Conservation (phyloP, 2,329 filamentous ascomycete species). For the Cordyceps cateniannulata region DNA sequence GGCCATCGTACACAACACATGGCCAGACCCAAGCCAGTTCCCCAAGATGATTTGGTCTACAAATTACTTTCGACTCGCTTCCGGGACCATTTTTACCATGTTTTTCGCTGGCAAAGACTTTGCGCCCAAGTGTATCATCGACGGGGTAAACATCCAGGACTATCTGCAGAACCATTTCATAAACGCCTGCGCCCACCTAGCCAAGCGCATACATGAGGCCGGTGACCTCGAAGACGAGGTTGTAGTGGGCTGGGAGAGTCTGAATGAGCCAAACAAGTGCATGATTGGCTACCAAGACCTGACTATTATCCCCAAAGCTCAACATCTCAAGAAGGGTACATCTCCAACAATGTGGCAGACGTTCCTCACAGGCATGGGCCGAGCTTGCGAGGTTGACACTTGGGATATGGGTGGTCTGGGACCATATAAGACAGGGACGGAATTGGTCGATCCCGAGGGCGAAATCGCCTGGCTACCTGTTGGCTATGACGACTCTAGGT, state of each 20-base stretch:
- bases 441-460: conserved; percentile 81
- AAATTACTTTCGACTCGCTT: conserved; percentile 84
- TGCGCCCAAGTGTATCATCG: conserved; percentile 90
- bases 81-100: conserved; percentile 85
- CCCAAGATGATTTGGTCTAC: conserved; percentile 99
- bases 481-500: conserved; percentile 79
- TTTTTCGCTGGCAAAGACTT: conserved; percentile 91
- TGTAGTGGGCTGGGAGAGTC: conserved; percentile 90
- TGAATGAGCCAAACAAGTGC: conserved; percentile 92
- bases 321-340: conserved; percentile 87
- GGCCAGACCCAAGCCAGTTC: conserved; percentile 74
- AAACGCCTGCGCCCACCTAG: conserved; percentile 71
- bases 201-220: conserved; percentile 78
- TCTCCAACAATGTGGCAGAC: conserved; percentile 92
- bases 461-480: conserved; percentile 75
- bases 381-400: conserved; percentile 80
- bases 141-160: conserved; percentile 93
- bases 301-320: conserved; percentile 72
- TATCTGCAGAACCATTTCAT: conserved; percentile 87
- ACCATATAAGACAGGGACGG: conserved; percentile 79
- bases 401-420: conserved; percentile 94
- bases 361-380: conserved; percentile 83
- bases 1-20: conserved; percentile 91
- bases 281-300: conserved; percentile 79
- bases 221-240: conserved; percentile 81